Conservation (phyloP, 2,329 filamentous ascomycete species). For the Fusarium proliferatum region DNA sequence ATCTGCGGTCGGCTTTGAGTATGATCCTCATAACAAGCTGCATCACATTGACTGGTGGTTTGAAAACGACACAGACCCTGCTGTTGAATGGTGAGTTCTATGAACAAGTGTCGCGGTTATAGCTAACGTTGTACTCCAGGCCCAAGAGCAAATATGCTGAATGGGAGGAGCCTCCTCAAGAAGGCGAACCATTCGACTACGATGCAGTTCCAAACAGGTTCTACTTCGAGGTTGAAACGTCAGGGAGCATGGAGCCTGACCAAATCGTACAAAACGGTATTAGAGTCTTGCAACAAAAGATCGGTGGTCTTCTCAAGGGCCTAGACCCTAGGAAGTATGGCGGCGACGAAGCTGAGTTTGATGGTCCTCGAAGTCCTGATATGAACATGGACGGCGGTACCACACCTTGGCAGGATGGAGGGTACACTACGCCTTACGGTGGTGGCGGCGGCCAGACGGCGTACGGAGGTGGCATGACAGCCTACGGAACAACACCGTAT, state of each 20-base stretch:
- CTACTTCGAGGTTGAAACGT: slow-evolving; percentile 93
- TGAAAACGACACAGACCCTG: slow-evolving; percentile 77
- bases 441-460: slow-evolving; percentile 70
- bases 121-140: slow-evolving; percentile 58
- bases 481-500: slow-evolving; percentile 69
- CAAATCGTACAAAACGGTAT: slow-evolving; percentile 90
- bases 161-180: slow-evolving; percentile 81
- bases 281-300: slow-evolving; percentile 87
- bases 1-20: slow-evolving; percentile 94
- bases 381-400: slow-evolving; percentile 68
- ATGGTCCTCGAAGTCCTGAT: slow-evolving; percentile 74
- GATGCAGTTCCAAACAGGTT: slow-evolving; percentile 86
- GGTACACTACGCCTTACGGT: slow-evolving; percentile 73
- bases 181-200: slow-evolving; percentile 91
- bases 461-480: slow-evolving; percentile 73
- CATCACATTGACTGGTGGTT: slow-evolving; percentile 95
- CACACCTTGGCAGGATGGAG: slow-evolving; percentile 69
- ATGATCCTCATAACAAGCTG: slow-evolving; percentile 97
- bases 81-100: slow-evolving; percentile 80
- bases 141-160: slow-evolving; percentile 83
- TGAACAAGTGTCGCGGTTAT: not conserved
- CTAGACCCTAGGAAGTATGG: slow-evolving; percentile 61
- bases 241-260: slow-evolving; percentile 89
- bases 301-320: slow-evolving; percentile 79
- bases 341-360: slow-evolving; percentile 68